Conservation (phyloP, 2,329 filamentous ascomycete genomes). For the Hypoxylon rubiginosum region DNA sequence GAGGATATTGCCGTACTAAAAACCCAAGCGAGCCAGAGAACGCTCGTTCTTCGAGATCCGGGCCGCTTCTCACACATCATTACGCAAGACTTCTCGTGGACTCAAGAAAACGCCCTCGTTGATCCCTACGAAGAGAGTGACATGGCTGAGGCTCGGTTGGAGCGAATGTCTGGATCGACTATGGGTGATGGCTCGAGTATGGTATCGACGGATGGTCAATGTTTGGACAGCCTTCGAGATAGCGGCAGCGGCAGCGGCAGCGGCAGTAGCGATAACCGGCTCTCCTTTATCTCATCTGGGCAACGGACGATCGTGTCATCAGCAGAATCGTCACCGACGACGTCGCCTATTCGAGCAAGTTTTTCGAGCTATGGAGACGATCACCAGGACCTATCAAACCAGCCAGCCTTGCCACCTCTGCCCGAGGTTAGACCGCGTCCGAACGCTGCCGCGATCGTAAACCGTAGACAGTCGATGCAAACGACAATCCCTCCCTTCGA, state of each 20-base stretch:
- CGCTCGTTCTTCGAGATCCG: constrained; percentile 62
- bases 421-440: constrained; percentile 61
- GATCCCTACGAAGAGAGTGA: constrained; percentile 49
- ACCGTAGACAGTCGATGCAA: constrained; percentile 67
- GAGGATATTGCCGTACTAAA: constrained; percentile 53
- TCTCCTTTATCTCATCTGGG: constrained; percentile 72
- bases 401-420: constrained; percentile 38
- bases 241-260: constrained; percentile 58
- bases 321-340: constrained; percentile 68
- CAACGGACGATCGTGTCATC: constrained; percentile 73
- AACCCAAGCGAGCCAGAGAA: constrained; percentile 61
- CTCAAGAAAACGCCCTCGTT: constrained; percentile 45
- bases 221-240: constrained; percentile 70
- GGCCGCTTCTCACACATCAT: constrained; percentile 60
- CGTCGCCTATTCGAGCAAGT: constrained; percentile 67
- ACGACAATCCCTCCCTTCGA: constrained; percentile 61
- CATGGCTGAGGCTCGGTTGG: constrained; percentile 47
- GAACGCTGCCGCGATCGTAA: constrained; percentile 65
- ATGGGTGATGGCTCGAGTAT: constrained; percentile 69
- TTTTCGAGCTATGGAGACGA: constrained; percentile 60
- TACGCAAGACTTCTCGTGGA: constrained; percentile 55
- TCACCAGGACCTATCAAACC: constrained; percentile 43
- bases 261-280: constrained; percentile 62
- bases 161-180: constrained; percentile 56
- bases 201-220: constrained; percentile 70